Evolutionary conservation across 352 stramenopile genomes (phyloP), one percentile per base, ranked within the genome.

Genomic region (Hyaloperonospora brassicae): DNA sequence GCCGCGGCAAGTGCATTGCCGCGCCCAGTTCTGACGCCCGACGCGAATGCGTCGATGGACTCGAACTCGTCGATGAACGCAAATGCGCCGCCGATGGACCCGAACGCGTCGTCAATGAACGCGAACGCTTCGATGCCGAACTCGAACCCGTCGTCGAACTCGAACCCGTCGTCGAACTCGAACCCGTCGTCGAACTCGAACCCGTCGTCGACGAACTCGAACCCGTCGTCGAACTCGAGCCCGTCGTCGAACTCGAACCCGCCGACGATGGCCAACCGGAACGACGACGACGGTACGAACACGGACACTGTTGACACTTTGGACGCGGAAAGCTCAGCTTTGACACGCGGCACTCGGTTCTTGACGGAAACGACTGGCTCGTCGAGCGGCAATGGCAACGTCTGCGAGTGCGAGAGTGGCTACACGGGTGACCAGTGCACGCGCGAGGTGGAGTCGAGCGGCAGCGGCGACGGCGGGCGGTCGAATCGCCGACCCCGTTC

Each of bases 361-460:
- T 23, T 72, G 36, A 59, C 56, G 55, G 52, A 66, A 39, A 52
- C 46, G 41, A 63, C 68, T 10, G 68, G 64, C 43, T 34, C 59
- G 46, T 65, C 60, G 5, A 46, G 47, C 9, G 44, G 57, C 17
- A 34, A 34, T 34, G 38, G 46, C 44, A 73, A 76, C 57, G 53
- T 70, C 48, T 89, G 78, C 62, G 41, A 72, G 59, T 89, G 78
- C 48, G 63, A 89, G 21, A 47, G 56, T 13, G 78, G 78, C 42
- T 89, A 72, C 53, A 62, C 65, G n/a, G 79, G 76, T 4, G 62
- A 68, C 51, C 75, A 84, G 55, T 89, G 79, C 55, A 75, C 65
- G 48, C 64, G 71, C 47, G 74, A 86, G 68, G 57, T 81, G 21
- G 55, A 57, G 43, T 73, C 64, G 13, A 65, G 55, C 53, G 64